phyloP scores from a whole-genome alignment of 1,139 yeast genomes.

The Blastobotrys buckinghamii region DNA sequence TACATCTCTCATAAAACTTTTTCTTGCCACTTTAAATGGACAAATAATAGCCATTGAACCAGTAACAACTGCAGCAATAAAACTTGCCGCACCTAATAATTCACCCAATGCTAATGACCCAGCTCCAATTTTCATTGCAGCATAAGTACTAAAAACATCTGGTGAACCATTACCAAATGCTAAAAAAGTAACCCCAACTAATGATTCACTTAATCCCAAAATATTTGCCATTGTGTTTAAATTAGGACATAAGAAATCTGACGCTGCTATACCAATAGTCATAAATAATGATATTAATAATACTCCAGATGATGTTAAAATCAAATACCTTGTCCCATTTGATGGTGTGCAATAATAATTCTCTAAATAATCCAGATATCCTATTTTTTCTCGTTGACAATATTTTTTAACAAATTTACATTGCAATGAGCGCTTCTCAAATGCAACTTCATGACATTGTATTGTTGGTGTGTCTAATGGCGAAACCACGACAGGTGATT shows the following conservation, averaged over 20 bases:
- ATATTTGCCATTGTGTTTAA: conserved; percentile 54
- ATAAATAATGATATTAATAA: conserved; percentile 46
- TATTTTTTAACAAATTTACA: conserved; percentile 31
- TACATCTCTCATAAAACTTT: conserved; percentile 51
- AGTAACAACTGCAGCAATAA: conserved; percentile 67
- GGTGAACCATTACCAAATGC: conserved; percentile 94
- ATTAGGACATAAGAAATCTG: conserved; percentile 72
- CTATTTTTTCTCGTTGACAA: conserved; percentile 28
- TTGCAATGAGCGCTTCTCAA: conserved; percentile 19
- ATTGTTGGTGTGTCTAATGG: too few species aligned
- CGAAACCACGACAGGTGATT: too few species aligned
- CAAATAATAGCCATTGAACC: conserved; percentile 66
- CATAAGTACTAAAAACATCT: conserved; percentile 78
- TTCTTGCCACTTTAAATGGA: conserved; percentile 55
- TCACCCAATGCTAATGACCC: conserved; percentile 83
- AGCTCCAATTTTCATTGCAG: conserved; percentile 64
- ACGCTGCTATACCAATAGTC: conserved; percentile 66
- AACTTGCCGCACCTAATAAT: conserved; percentile 76
- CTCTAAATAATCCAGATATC: conserved; percentile 30
- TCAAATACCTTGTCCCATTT: conserved; percentile 3
- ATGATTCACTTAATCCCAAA: conserved; percentile 62
- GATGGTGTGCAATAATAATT: conserved; percentile 30
- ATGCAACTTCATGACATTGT: conserved; percentile 6
- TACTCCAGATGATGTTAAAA: conserved; percentile 16
- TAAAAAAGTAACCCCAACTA: conserved; percentile 80